Evolutionary conservation across 2,329 filamentous ascomycete genomes (phyloP), one percentile per base, ranked within the genome.

Genomic region (Phyllosticta citribraziliensis): DNA sequence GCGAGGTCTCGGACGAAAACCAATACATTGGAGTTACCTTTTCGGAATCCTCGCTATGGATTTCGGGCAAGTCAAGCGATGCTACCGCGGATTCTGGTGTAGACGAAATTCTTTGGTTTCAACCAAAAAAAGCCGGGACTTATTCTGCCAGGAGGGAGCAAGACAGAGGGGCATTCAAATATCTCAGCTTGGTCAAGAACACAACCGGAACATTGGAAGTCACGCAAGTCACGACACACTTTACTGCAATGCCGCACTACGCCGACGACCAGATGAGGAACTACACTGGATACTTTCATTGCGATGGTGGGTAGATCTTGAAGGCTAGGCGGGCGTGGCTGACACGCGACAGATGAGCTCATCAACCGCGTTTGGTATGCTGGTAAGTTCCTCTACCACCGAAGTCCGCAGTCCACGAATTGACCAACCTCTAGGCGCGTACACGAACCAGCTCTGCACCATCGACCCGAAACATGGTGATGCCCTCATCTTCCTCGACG

Each of bases 61-160:
- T 83, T 54, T 80, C 74, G 47, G 74, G 72, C 3, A 65, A 74
- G 27, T 73, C 69, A 8, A 74, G 75, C 62, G 80, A 82, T 67
- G 77, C 76, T 1, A 81, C 77, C 0, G 73, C 73, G 2, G 75
- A 79, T 57, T 70, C 72, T 4, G 78, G 76, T 0, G 73, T 78
- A 11, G 80, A 82, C 55, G 74, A 77, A 56, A 73, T 75, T 0
- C 70, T 82, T 0, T 82, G 78, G 78, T 80, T 81, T 59, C 59
- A 61, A 24, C 67, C 73, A 8, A 65, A 74, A 2, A 71, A 73
- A 5, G 25, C 59, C 11, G 77, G 78, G 0, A 65, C 62, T 1
- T 80, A 80, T 60, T 74, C 74, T 0, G 76, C 76, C 0, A 73
- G 73, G 0, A 67, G 69, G 47, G 67, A 76, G 30, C 74, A 79